These are phyloP conservation scores for Russula virescens DNA, from an alignment of 768 basidiomycete genomes.

Conservation along the genomic window DNA sequence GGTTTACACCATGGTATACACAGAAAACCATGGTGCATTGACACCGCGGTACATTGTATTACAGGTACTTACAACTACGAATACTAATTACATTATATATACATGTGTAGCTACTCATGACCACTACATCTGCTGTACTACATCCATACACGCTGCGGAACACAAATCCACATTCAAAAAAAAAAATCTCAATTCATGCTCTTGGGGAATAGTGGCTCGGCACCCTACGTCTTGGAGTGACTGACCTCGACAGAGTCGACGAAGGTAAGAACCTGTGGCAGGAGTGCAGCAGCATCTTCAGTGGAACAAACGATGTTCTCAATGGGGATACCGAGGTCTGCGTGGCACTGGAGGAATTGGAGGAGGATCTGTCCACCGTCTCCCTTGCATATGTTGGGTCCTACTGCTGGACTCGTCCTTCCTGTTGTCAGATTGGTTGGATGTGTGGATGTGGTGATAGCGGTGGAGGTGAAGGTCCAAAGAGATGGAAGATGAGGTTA, in stretches of 20 bases:
- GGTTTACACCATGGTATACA: too few relatives aligned
- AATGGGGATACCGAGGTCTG: constrained; percentile 6
- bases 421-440: too few relatives aligned
- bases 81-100: too few relatives aligned
- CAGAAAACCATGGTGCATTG: too few relatives aligned
- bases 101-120: too few relatives aligned
- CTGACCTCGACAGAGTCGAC: constrained; percentile 9
- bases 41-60: too few relatives aligned
- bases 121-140: too few relatives aligned
- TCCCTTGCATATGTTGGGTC: neutral
- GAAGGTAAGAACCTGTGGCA: neutral
- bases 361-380: neutral
- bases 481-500: constrained; percentile 18
- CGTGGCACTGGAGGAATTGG: constrained; percentile 5
- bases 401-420: too few relatives aligned
- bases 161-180: too few relatives aligned
- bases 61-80: too few relatives aligned
- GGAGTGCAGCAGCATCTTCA: neutral
- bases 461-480: neutral
- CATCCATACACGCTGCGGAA: too few relatives aligned
- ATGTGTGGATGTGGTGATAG: too few relatives aligned
- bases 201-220: constrained; percentile 2
- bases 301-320: constrained; percentile 4
- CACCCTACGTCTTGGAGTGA: neutral
- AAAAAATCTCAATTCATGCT: constrained; percentile 4